Evolutionary conservation across 179 eudicot species (phyloP), one percentile per base, ranked within the genome.

Genomic region (Nepenthes alata): DNA sequence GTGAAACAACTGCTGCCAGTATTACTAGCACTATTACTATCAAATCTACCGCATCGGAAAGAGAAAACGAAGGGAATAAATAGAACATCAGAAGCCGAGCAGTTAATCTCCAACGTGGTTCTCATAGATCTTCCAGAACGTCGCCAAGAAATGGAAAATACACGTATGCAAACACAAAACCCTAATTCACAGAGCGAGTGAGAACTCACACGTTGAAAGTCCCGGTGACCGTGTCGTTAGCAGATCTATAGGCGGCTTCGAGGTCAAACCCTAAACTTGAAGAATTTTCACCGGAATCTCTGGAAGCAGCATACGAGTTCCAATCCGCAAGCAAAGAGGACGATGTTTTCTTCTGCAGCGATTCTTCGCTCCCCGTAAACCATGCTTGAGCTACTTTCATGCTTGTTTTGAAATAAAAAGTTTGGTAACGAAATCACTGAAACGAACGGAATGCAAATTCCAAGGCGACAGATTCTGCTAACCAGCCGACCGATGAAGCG

Each of bases 291-390:
- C 68, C 56, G 5, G 72, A 68, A 58, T 58, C 37, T 39, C 67
- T 36, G 25, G 87, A 38, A 6, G 85, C 73, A 3, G 91, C 81
- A 59, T 85, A 85, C 5, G 91, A 80, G 73, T 85, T 85, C 91
- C 91, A 85, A 25, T 85, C 91, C 34, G 85, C 83, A 9, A 85
- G 78, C 36, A 85, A 73, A 45, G 89, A 85, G 60, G 87, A 38
- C 41, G 84, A 13, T 48, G 74, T 15, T 60, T 47, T 11, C 37
- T 55, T 11, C 62, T 49, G 61, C 47, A 57, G 61, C 1, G 67
- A 55, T 2, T 48, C 48, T 5, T 37, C 69, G 55, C 55, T 59
- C n/a, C 69, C 69, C 47, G 69, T 65, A 50, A 65, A 65, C 69
- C 69, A 65, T 11, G 69, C 69, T 57, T 65, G 69, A 25, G 69